Evolutionary conservation across 306 rosid genomes (phyloP).

Genomic region (Cucurbita maxima): DNA sequence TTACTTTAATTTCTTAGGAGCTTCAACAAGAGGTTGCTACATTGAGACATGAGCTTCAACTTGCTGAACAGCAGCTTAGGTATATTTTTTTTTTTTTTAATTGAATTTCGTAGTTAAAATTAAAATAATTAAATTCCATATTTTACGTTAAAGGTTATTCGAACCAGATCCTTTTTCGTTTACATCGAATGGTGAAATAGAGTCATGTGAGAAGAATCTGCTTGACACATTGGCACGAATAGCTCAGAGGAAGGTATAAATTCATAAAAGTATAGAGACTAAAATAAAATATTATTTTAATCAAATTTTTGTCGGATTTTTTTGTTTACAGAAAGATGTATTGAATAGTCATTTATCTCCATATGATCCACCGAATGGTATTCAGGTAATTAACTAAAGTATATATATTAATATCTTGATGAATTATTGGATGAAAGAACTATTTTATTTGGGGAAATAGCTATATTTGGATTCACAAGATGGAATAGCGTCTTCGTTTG

Average conservation of each 20-base stretch:
- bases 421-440: neutral
- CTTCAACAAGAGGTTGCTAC: conserved; percentile 51
- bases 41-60: conserved; percentile 67
- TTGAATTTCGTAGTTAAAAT: too few species aligned
- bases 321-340: conserved; percentile 9
- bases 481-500: conserved; percentile 14
- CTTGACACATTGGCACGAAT: conserved; percentile 51
- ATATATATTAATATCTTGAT: neutral
- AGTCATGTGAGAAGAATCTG: conserved; percentile 45
- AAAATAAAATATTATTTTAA: too few species aligned
- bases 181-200: conserved; percentile 48
- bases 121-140: too few species aligned
- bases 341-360: conserved; percentile 8
- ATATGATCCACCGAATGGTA: conserved; percentile 8
- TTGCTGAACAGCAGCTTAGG: conserved; percentile 76
- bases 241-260: conserved; percentile 56
- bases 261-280: neutral
- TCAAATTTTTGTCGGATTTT: too few species aligned
- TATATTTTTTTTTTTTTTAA: neutral
- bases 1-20: conserved; percentile 24
- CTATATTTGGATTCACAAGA: conserved; percentile 20
- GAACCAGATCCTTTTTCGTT: conserved; percentile 62
- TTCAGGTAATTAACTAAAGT: conserved; percentile 12
- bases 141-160: conserved; percentile 15
- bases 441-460: conserved; percentile 3